Base-by-base conservation (phyloP, 2,329 filamentous ascomycete genomes). In the Aspergillus nomiae region DNA sequence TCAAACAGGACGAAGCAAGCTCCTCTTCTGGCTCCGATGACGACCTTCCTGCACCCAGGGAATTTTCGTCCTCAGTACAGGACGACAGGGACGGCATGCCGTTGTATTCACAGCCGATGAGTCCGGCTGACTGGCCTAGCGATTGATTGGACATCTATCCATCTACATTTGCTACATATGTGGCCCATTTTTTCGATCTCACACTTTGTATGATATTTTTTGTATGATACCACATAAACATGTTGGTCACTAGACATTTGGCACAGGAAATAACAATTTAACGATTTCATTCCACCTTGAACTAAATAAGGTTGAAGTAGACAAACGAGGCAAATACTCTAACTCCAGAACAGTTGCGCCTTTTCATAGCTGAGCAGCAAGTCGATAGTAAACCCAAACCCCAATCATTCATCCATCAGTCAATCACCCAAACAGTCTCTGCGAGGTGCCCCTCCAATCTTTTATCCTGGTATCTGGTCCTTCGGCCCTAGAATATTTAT, bases 341-440 rank as follows among this genome's bases (percentile, higher is more conserved):
- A 59, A 64, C 63, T 63, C 63, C 63, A 62, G 59, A 59, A 63
- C 63, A 70, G 64, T 65, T 71, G 67, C 71, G 71, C 71, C 71
- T 73, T 73, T 73, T 73, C 70, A 71, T 66, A 68, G 61, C 67
- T 67, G 68, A 58, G 32, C 41, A 43, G 34, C 28, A 63, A 60
- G 38, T 32, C 11, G 48, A 53, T 48, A 55, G 14, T 64, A 67
- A 64, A 66, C 67, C 71, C 70, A 72, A 71, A 71, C 43, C 57
- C 63, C 63, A 57, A 62, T 61, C 61, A 63, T 64, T 62, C 45
- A 59, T 58, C 24, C 55, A 58, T 53, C 50, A 56, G 60, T 62
- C 54, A 36, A 34, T 45, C 54, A 43, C 43, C 46, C 48, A 55
- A 58, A 36, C 48, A 26, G 46, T 46, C n/a, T 46, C 55, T 19